Evolutionary conservation across 805 yeast species (phyloP).

Genomic region (Cyberlindnera mycetangii): DNA sequence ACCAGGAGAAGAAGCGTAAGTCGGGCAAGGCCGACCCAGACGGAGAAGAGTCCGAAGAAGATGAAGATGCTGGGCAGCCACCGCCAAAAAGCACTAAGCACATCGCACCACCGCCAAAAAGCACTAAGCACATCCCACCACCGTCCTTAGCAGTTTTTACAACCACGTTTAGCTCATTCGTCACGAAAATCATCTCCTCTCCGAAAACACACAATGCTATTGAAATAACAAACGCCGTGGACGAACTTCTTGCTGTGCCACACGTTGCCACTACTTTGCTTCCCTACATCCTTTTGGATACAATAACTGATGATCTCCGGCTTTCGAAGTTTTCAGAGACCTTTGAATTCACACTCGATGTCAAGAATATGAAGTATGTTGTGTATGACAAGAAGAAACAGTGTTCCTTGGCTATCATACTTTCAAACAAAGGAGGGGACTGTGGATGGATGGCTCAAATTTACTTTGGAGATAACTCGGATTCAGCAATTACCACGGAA

Average conservation of each 20-base stretch:
- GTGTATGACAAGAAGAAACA: background rate
- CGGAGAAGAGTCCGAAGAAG: background rate
- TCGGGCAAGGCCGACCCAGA: background rate
- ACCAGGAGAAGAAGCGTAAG: slow-evolving; percentile 1
- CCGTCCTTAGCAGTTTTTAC: too few relatives aligned
- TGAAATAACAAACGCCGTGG: background rate
- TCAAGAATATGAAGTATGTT: background rate
- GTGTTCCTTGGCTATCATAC: background rate
- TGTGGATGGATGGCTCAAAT: slow-evolving; percentile 1
- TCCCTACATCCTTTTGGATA: slow-evolving; percentile 4
- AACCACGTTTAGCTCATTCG: too few relatives aligned
- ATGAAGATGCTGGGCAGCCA: background rate
- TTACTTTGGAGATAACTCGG: background rate
- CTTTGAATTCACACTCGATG: slow-evolving; percentile 5
- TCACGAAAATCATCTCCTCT: background rate
- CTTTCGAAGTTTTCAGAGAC: background rate
- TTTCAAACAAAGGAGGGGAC: background rate
- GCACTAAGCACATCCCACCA: too few relatives aligned
- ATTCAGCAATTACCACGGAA: background rate
- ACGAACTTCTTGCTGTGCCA: slow-evolving; percentile 1
- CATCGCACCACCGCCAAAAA: too few relatives aligned
- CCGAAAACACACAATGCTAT: background rate
- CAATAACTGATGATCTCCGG: slow-evolving; percentile 6
- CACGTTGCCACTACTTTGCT: slow-evolving; percentile 2
- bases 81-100: too few relatives aligned